Percentiles rank a stretch among this genome's conserved stretches.
These are phyloP conservation scores for Diaporthe sp. DNA, from an alignment of 2,329 filamentous ascomycete species.

Conservation along the genomic window DNA sequence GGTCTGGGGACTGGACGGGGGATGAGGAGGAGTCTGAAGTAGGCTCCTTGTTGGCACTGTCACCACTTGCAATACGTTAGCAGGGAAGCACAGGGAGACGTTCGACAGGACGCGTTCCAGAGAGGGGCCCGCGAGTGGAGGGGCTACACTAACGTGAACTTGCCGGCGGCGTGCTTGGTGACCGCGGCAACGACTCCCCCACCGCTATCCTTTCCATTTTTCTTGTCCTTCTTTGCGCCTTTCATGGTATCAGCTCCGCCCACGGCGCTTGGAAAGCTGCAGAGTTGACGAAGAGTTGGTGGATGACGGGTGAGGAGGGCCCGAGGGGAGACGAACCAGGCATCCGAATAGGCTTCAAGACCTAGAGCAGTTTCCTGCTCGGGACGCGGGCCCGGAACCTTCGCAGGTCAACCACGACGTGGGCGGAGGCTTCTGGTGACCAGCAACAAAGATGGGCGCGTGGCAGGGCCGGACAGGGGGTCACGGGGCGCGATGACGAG, in stretches of 20 bases:
- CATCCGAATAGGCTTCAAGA: conserved; percentile 39
- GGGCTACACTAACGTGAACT: conserved; percentile 62
- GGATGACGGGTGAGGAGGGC: conserved; percentile 40
- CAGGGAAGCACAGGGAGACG: conserved; percentile 46
- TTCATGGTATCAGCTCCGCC: conserved; percentile 43
- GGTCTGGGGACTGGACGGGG: conserved; percentile 61
- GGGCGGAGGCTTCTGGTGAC: conserved; percentile 35
- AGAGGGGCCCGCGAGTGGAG: conserved; percentile 27
- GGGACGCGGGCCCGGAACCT: conserved; percentile 39
- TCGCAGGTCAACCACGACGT: conserved; percentile 33
- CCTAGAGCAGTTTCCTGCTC: conserved; percentile 43
- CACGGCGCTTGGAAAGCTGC: conserved; percentile 26
- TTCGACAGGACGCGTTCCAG: conserved; percentile 35
- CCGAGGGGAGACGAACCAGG: conserved; percentile 40
- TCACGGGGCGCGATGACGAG: conserved; percentile 37
- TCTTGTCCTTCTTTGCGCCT: conserved; percentile 67
- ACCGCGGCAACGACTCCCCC: conserved; percentile 67
- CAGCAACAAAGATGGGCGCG: conserved; percentile 40
- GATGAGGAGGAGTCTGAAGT: conserved; percentile 61
- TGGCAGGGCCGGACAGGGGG: conserved; percentile 30
- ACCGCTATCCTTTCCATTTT: conserved; percentile 66
- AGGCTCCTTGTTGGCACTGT: conserved; percentile 50
- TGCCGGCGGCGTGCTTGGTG: conserved; percentile 66
- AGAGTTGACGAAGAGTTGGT: conserved; percentile 30
- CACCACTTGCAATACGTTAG: conserved; percentile 46